These are phyloP conservation scores for Venturia asperata DNA, from an alignment of 2,329 filamentous ascomycete species.

Conservation along the genomic window DNA sequence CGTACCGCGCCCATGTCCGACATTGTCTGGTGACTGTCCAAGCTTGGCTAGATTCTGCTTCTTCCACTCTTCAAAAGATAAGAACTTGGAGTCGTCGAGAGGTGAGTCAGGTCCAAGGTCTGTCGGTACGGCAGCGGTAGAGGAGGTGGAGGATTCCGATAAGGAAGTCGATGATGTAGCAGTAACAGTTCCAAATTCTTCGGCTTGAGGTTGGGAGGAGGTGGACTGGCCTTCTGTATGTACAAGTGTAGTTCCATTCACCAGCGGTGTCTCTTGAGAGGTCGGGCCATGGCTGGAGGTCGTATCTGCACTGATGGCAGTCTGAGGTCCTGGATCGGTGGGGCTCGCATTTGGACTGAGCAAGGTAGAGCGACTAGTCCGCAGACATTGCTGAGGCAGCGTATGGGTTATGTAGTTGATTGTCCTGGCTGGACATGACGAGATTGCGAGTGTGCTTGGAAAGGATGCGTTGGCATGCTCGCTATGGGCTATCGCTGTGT, in stretches of 20 bases:
- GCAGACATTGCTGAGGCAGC: slow-evolving; percentile 67
- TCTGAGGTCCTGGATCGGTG: background rate
- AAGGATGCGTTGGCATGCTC: slow-evolving; percentile 6
- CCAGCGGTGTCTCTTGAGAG: slow-evolving; percentile 21
- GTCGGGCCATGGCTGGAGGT: slow-evolving; percentile 21
- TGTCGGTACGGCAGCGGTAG: slow-evolving; percentile 26
- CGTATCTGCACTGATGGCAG: slow-evolving; percentile 21
- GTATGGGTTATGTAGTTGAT: slow-evolving; percentile 78
- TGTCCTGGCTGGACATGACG: slow-evolving; percentile 47
- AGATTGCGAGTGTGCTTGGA: background rate
- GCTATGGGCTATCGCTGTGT: background rate
- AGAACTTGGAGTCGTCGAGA: slow-evolving; percentile 71
- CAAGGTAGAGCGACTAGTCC: slow-evolving; percentile 48
- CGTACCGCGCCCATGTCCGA: slow-evolving; percentile 49
- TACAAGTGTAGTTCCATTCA: slow-evolving; percentile 13
- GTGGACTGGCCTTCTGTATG: background rate
- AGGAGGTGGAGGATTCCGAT: slow-evolving; percentile 12
- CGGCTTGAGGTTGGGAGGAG: background rate
- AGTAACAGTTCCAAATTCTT: background rate
- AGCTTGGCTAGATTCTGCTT: slow-evolving; percentile 80
- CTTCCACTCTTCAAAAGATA: slow-evolving; percentile 99
- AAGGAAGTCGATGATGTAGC: slow-evolving; percentile 14
- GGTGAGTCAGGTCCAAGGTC: slow-evolving; percentile 57
- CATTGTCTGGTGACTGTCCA: slow-evolving; percentile 67
- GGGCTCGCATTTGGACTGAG: background rate